Percentiles rank a stretch among this genome's conserved stretches.
Evolutionary conservation across 441 rosid species (phyloP).

Genomic region (Populus trichocarpa): DNA sequence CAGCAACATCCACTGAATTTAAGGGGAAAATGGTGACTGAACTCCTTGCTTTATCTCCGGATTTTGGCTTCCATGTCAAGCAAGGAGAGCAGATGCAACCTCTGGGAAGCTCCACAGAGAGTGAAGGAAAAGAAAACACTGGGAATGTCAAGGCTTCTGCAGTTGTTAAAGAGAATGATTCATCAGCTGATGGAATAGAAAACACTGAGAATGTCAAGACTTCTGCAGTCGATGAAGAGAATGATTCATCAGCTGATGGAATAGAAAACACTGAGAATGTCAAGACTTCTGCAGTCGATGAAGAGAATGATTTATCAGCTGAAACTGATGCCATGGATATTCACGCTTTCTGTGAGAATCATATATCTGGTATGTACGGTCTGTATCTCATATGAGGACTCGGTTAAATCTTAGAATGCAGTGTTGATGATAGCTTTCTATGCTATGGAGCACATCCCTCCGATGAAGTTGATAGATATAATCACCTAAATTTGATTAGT

Average conservation of each 20-base stretch:
- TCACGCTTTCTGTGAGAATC: slow-evolving; percentile 41
- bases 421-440: not conserved
- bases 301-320: slow-evolving; percentile 51
- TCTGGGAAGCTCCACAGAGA: slow-evolving; percentile 51
- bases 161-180: slow-evolving; percentile 39
- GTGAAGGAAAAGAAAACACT: slow-evolving; percentile 35
- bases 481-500: not conserved
- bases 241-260: slow-evolving; percentile 61
- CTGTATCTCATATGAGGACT: not conserved
- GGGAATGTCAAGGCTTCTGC: slow-evolving; percentile 23
- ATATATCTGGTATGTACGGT: slow-evolving; percentile 43
- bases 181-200: slow-evolving; percentile 39
- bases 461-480: not conserved
- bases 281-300: slow-evolving; percentile 22
- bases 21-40: slow-evolving; percentile 45
- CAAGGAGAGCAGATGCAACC: slow-evolving; percentile 54
- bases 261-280: slow-evolving; percentile 25
- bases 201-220: slow-evolving; percentile 21
- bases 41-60: slow-evolving; percentile 44
- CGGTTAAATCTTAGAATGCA: not conserved
- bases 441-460: not conserved
- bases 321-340: slow-evolving; percentile 70
- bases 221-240: slow-evolving; percentile 27
- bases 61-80: slow-evolving; percentile 30
- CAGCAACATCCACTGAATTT: slow-evolving; percentile 38